Percentiles rank a stretch among this genome's conserved stretches.
These are phyloP conservation scores for Fusarium neocosmosporiellum DNA, from an alignment of 2,329 filamentous ascomycete genomes.

Conservation along the genomic window DNA sequence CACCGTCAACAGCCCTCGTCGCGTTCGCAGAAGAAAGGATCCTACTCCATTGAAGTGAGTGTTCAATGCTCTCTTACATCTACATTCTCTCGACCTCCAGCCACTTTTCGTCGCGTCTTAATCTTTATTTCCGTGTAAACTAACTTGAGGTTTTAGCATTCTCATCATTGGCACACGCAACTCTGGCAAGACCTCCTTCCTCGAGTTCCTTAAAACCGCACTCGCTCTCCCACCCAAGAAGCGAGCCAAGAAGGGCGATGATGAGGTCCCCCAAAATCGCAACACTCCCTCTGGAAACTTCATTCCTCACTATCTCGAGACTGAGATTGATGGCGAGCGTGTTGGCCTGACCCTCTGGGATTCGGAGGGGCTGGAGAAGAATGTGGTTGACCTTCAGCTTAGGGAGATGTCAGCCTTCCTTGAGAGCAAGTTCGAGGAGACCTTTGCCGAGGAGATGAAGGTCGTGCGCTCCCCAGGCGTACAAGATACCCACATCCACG, in stretches of 20 bases:
- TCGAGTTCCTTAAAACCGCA: slow-evolving; percentile 92
- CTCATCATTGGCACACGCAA: slow-evolving; percentile 89
- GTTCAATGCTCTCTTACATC: not conserved
- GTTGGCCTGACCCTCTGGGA: slow-evolving; percentile 97
- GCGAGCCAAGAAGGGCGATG: slow-evolving; percentile 66
- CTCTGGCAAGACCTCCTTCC: slow-evolving; percentile 95
- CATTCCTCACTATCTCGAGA: slow-evolving; percentile 90
- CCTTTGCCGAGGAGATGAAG: slow-evolving; percentile 97
- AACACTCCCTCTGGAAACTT: slow-evolving; percentile 75
- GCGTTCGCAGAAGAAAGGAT: slow-evolving; percentile 94
- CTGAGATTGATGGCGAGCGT: slow-evolving; percentile 91
- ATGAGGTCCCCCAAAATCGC: slow-evolving; percentile 68
- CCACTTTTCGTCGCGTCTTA: not conserved
- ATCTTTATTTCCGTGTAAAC: not conserved
- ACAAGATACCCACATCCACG: slow-evolving; percentile 97
- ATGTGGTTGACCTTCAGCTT: slow-evolving; percentile 92
- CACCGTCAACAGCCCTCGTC: slow-evolving; percentile 91
- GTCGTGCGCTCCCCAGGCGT: slow-evolving; percentile 92
- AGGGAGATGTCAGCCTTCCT: slow-evolving; percentile 92
- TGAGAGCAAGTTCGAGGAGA: slow-evolving; percentile 98
- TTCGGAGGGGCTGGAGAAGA: slow-evolving; percentile 94
- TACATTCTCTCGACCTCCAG: not conserved
- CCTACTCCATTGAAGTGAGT: slow-evolving; percentile 98
- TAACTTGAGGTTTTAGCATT: slow-evolving; percentile 67
- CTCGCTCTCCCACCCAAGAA: slow-evolving; percentile 87